phyloP scores from a whole-genome alignment of 352 stramenopile genomes.

The Phytopythium boreale region DNA sequence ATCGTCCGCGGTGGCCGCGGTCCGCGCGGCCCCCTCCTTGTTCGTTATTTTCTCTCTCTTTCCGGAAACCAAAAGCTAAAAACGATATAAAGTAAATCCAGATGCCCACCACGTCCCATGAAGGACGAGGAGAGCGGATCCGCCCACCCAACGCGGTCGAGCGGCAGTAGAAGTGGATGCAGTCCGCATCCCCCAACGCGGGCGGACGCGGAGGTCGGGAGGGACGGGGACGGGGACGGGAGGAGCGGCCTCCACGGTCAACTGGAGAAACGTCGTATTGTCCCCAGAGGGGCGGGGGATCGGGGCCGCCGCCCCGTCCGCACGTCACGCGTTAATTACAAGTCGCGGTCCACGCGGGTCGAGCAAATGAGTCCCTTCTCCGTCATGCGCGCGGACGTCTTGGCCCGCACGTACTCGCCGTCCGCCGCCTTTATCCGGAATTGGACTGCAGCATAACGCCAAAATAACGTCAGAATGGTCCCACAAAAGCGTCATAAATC shows the following conservation, averaged over 20 bases:
- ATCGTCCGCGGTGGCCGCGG: neutral
- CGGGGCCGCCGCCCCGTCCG: neutral
- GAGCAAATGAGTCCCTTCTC: constrained; percentile 78
- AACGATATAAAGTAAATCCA: neutral
- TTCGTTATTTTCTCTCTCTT: neutral
- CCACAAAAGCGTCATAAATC: constrained; percentile 5
- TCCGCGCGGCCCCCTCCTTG: neutral
- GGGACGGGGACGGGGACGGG: too few species aligned
- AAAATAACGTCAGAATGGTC: constrained; percentile 2
- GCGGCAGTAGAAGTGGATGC: too few species aligned
- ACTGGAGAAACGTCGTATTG: neutral
- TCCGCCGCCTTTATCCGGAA: constrained; percentile 83
- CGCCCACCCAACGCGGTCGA: too few species aligned
- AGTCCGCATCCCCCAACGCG: too few species aligned
- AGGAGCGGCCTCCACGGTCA: neutral
- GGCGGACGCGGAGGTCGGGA: neutral
- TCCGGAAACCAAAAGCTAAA: neutral
- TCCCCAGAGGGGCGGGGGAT: too few species aligned
- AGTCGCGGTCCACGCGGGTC: constrained; percentile 64
- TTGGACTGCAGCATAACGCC: constrained; percentile 36
- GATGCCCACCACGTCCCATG: neutral
- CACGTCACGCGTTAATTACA: constrained; percentile 21
- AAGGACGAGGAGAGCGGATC: too few species aligned
- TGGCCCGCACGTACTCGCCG: constrained; percentile 70
- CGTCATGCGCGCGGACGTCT: constrained; percentile 67